Base-by-base conservation (phyloP, 2,329 filamentous ascomycete genomes). In the Hymenoscyphus linearis region DNA sequence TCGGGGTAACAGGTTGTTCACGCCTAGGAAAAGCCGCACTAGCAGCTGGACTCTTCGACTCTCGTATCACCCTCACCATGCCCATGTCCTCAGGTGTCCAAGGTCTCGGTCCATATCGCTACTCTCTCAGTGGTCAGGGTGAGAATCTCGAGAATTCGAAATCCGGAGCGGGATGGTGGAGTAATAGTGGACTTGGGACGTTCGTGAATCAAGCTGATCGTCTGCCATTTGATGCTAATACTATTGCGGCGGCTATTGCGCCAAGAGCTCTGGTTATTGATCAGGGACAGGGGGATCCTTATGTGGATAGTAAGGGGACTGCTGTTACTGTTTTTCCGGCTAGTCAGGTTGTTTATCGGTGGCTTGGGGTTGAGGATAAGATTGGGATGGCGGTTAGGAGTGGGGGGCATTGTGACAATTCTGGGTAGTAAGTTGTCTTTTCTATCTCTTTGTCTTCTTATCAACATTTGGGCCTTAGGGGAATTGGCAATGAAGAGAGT, bases 381-480 rank as follows among this genome's bases (percentile, higher is more conserved):
- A 76, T 81, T 35, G 79, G 73, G 35, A 78, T 81, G 73, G 76
- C 75, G 40, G 75, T 81, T 54, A 72, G 78, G 2, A 73, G 74
- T 26, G 79, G 79, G 6, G 79, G 74, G 0, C 79, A 82, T 63
- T 81, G 79, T 65, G 79, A 80, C 64, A 75, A 77, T 72, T 77
- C 75, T 57, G 79, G 79, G 55, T 80, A 76, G 76, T 78, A 64
- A 74, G 76, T 74, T 9, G 18, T 40, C 55, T 13, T n/a, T 12
- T 34, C 26, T 53, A 2, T 36, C 44, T 56, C 36, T 55, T 50
- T 6, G 37, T 16, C 52, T 44, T 31, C 6, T 3, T 31, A 7
- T 31, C n/a, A n/a, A n/a, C n/a, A n/a, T n/a, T n/a, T n/a, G n/a
- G n/a, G n/a, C n/a, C n/a, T n/a, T n/a, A 40, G 35, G 10, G 10